phyloP scores from a whole-genome alignment of 148 eudicot genomes.

The Camellia lanceoleosa region DNA sequence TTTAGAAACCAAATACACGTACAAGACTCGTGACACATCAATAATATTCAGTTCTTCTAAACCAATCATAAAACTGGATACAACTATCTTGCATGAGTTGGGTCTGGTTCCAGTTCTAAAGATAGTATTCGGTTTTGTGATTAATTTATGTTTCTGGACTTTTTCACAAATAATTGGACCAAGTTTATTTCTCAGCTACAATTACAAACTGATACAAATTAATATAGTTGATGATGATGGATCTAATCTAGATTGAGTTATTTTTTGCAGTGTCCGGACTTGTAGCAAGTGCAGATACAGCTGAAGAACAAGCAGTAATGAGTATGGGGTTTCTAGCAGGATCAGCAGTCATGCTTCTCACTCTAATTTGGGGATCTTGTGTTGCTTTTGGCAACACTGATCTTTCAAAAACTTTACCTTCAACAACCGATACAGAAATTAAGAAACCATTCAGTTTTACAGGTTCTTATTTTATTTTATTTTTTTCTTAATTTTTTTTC shows the following conservation, averaged over 20 bases:
- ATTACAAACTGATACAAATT: background rate
- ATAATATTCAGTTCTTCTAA: no score
- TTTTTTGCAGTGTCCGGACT: constrained; percentile 26
- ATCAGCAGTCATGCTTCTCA: constrained; percentile 33
- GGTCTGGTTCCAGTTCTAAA: no score
- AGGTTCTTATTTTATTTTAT: background rate
- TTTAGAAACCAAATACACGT: no score
- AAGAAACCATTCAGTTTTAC: constrained; percentile 2
- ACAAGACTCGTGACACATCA: no score
- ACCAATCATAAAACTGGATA: no score
- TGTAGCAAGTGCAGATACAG: constrained; percentile 12
- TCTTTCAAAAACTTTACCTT: constrained; percentile 10
- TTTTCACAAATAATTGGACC: background rate
- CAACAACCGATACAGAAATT: background rate
- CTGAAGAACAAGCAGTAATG: constrained; percentile 22
- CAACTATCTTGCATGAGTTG: no score
- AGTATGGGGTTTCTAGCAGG: constrained; percentile 38
- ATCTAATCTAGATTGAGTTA: background rate
- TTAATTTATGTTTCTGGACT: no score
- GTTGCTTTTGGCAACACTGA: constrained; percentile 30
- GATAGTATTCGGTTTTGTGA: no score
- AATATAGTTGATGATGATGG: background rate
- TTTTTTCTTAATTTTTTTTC: no score
- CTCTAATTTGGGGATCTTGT: constrained; percentile 37
- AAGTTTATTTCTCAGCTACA: background rate